phyloP scores from a whole-genome alignment of 331 rosid genomes.

The Rhamnella rubrinervis region DNA sequence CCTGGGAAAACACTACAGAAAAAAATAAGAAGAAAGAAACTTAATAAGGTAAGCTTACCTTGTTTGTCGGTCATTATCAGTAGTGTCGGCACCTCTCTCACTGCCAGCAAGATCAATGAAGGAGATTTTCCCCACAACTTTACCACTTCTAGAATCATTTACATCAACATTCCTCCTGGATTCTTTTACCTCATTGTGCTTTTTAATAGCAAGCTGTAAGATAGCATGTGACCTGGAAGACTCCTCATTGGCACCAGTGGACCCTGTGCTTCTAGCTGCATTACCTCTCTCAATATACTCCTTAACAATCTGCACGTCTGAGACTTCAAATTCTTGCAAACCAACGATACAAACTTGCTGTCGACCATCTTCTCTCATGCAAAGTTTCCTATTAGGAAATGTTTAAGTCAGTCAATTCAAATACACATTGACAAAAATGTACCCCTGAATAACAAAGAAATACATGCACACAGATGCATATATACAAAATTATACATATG shows the following conservation, averaged over 20 bases:
- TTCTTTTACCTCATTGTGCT: constrained; percentile 79
- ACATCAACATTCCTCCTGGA: constrained; percentile 71
- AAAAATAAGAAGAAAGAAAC: not conserved
- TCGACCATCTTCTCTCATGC: constrained; percentile 97
- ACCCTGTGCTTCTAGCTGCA: constrained; percentile 96
- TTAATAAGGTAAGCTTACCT: constrained; percentile 40
- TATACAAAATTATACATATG: not conserved
- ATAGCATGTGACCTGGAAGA: constrained; percentile 99
- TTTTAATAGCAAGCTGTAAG: constrained; percentile 82
- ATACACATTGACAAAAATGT: constrained; percentile 4
- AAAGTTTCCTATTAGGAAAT: constrained; percentile 68
- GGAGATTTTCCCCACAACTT: constrained; percentile 93
- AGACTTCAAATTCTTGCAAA: constrained; percentile 98
- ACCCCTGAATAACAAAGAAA: constrained; percentile 13
- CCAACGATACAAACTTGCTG: constrained; percentile 99
- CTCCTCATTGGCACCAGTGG: constrained; percentile 99
- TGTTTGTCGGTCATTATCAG: constrained; percentile 98
- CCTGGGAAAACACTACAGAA: not conserved
- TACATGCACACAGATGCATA: constrained; percentile 22
- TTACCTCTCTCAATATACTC: constrained; percentile 93
- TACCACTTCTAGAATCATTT: constrained; percentile 78
- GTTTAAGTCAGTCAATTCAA: constrained; percentile 30
- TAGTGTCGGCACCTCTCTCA: constrained; percentile 99
- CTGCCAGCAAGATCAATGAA: constrained; percentile 99
- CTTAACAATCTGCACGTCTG: constrained; percentile 86